A percentile compares a stretch with the other conserved stretches of the same genome.
These are phyloP conservation scores for Claviceps sp. DNA, from an alignment of 2,329 filamentous ascomycete species.

Conservation along the genomic window DNA sequence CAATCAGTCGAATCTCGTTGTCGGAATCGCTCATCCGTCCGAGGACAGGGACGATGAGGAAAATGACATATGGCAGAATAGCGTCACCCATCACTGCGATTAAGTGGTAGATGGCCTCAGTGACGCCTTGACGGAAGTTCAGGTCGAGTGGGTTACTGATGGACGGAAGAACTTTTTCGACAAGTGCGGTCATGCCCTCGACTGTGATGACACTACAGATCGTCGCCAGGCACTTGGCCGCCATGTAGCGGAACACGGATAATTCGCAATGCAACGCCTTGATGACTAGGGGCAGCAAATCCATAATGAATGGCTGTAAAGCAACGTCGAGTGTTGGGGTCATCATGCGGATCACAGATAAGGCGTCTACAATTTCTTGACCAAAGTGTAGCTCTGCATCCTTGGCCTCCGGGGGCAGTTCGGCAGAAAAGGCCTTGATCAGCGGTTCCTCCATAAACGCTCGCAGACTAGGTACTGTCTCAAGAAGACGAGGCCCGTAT, in stretches of 20 bases:
- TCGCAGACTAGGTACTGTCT: constrained; percentile 72
- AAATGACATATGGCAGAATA: constrained; percentile 95
- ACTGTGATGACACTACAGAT: constrained; percentile 94
- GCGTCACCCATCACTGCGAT: constrained; percentile 97
- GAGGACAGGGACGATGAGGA: constrained; percentile 92
- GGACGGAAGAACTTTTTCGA: constrained; percentile 81
- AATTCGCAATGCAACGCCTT: constrained; percentile 78
- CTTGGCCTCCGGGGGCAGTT: constrained; percentile 58
- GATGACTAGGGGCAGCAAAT: constrained; percentile 72
- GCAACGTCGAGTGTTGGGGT: constrained; percentile 74
- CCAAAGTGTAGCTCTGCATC: constrained; percentile 65
- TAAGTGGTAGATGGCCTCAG: constrained; percentile 90
- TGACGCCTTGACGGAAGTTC: constrained; percentile 79
- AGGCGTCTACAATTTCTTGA: constrained; percentile 84
- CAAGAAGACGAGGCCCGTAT: constrained; percentile 66
- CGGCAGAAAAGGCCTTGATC: constrained; percentile 55
- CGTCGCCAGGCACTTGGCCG: constrained; percentile 92
- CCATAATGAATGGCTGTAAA: constrained; percentile 68
- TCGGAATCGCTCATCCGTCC: constrained; percentile 98
- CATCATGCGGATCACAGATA: constrained; percentile 85
- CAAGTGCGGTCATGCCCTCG: constrained; percentile 88
- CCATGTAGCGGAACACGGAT: constrained; percentile 90
- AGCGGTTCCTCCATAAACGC: constrained; percentile 74
- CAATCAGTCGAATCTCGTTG: constrained; percentile 84
- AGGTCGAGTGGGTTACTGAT: constrained; percentile 86